phyloP scores from a whole-genome alignment of 306 rosid species.

The Glycine latifolia region DNA sequence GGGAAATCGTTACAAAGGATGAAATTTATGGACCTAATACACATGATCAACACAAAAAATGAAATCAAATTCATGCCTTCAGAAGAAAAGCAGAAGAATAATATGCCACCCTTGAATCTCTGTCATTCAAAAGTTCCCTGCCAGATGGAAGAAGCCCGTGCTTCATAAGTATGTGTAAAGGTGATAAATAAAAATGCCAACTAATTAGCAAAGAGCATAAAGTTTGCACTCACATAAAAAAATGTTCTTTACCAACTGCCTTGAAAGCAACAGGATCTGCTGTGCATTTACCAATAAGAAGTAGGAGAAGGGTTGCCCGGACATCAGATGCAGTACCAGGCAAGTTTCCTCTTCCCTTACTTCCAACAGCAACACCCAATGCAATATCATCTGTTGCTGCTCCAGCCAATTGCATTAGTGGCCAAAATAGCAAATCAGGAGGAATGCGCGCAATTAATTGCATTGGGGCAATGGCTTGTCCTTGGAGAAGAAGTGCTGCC shows the following conservation, averaged over 20 bases:
- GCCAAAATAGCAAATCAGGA: conserved; percentile 85
- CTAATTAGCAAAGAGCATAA: background rate
- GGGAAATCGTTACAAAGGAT: conserved; percentile 29
- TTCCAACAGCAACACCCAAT: conserved; percentile 89
- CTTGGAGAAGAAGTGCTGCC: conserved; percentile 79
- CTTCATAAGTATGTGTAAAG: conserved; percentile 7
- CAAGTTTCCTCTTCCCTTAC: conserved; percentile 91
- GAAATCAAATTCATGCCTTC: conserved; percentile 64
- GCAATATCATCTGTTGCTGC: conserved; percentile 89
- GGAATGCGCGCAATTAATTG: conserved; percentile 85
- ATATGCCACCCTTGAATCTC: conserved; percentile 92
- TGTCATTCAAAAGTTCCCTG: conserved; percentile 88
- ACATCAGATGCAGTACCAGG: conserved; percentile 92
- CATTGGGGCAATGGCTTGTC: conserved; percentile 89
- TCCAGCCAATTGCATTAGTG: conserved; percentile 86
- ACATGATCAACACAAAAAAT: conserved; percentile 4
- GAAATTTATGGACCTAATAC: conserved; percentile 20
- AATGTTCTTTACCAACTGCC: conserved; percentile 78
- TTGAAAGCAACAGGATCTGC: conserved; percentile 78
- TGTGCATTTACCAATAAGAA: conserved; percentile 87
- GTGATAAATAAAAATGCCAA: conserved; percentile 14
- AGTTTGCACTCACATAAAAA: conserved; percentile 72
- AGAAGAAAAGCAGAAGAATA: conserved; percentile 90
- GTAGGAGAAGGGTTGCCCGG: conserved; percentile 81
- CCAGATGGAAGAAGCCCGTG: conserved; percentile 39